Percentiles rank a stretch among this genome's conserved stretches.
Evolutionary conservation across 2,329 filamentous ascomycete species (phyloP).

Genomic region (Colletotrichum spinosum): DNA sequence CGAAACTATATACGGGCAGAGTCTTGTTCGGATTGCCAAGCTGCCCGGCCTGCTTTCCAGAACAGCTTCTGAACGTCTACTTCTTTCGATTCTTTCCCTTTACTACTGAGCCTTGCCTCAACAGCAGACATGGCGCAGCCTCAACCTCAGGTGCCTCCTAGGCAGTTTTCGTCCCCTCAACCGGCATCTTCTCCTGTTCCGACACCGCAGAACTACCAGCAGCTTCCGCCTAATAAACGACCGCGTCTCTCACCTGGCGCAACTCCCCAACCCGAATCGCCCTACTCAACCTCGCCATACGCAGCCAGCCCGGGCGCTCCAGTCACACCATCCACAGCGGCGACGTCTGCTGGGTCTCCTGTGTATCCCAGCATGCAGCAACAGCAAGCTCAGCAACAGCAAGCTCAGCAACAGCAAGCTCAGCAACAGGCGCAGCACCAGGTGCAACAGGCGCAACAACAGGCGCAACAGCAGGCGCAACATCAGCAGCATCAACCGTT

Average conservation of each 20-base stretch:
- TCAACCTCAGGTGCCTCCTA: constrained; percentile 63
- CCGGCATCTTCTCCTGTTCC: constrained; percentile 71
- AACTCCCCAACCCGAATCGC: constrained; percentile 74
- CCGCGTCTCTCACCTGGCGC: constrained; percentile 77
- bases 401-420: neutral
- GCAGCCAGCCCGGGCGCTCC: constrained; percentile 58
- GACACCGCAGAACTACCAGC: constrained; percentile 61
- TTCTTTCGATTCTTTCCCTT: constrained; percentile 30
- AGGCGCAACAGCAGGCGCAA: neutral
- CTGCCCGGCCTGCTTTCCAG: constrained; percentile 58
- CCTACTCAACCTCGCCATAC: constrained; percentile 66
- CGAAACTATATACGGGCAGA: constrained; percentile 57
- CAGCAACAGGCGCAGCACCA: constrained; percentile 18
- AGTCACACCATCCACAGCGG: constrained; percentile 52
- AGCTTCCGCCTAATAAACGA: constrained; percentile 78
- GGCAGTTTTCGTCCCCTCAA: constrained; percentile 72
- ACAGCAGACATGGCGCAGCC: constrained; percentile 67
- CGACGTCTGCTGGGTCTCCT: constrained; percentile 52
- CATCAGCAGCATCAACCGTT: constrained; percentile 1
- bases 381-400: constrained; percentile 2
- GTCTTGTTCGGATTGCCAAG: constrained; percentile 59
- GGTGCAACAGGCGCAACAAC: constrained; percentile 28
- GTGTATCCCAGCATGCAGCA: constrained; percentile 41
- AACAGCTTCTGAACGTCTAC: constrained; percentile 28
- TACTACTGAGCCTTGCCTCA: constrained; percentile 11